phyloP scores from a whole-genome alignment of 129 eudicot species.

The Apium graveolens region DNA sequence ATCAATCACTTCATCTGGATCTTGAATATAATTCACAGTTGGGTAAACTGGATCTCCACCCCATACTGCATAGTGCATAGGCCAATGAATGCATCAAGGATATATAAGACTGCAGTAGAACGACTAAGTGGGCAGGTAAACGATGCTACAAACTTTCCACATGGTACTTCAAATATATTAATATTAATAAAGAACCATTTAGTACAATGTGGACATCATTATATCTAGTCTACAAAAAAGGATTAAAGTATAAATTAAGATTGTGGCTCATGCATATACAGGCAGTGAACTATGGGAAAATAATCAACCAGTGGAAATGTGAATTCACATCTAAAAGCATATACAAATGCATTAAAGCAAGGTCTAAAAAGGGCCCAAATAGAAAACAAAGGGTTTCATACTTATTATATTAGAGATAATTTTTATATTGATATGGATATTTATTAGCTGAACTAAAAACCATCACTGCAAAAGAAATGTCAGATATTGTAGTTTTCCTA shows the following conservation, averaged over 20 bases:
- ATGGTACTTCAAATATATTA: not conserved
- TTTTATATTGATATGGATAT: not conserved
- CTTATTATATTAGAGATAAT: not conserved
- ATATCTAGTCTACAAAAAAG: not conserved
- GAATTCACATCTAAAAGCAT: not conserved
- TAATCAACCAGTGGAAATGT: not conserved
- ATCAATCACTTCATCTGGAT: conserved; percentile 84
- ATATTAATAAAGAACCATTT: not conserved
- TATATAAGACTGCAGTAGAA: not conserved
- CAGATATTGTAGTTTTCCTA: not conserved
- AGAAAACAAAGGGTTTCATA: too few relatives aligned
- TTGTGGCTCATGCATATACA: not conserved
- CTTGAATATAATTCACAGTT: conserved; percentile 89
- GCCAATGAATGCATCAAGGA: not conserved
- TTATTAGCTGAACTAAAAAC: not conserved
- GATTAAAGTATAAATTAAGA: not conserved
- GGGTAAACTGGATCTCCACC: conserved; percentile 99
- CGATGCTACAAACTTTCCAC: not conserved
- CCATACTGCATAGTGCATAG: conserved; percentile 80
- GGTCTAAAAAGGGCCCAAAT: not conserved
- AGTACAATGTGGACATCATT: not conserved
- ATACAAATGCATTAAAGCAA: not conserved
- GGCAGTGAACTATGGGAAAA: not conserved
- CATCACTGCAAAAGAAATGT: not conserved
- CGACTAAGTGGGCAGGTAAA: not conserved